Evolutionary conservation across 805 yeast species (phyloP).

Genomic region (Candida insectorum): DNA sequence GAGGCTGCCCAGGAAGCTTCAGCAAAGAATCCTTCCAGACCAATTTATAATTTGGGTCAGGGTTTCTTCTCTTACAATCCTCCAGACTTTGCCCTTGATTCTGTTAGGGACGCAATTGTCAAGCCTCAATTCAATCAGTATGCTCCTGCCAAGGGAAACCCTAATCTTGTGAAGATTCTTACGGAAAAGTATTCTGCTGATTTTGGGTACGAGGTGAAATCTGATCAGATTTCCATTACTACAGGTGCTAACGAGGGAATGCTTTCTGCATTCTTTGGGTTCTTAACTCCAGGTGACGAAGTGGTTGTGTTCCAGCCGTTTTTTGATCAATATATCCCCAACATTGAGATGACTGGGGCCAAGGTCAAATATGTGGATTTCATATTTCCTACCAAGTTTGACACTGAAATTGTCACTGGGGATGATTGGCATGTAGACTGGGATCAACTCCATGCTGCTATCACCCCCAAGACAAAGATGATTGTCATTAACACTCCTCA

Average conservation of each 20-base stretch:
- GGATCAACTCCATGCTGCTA: constrained; percentile 67
- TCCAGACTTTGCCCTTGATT: constrained; percentile 85
- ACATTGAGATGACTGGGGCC: constrained; percentile 92
- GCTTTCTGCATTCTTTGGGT: constrained; percentile 78
- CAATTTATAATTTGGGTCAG: constrained; percentile 88
- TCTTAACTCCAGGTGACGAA: constrained; percentile 85
- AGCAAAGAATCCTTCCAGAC: constrained; percentile 57
- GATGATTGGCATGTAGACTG: constrained; percentile 86
- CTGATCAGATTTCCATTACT: constrained; percentile 71
- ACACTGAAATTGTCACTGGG: constrained; percentile 63
- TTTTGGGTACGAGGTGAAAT: constrained; percentile 54
- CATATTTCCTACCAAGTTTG: constrained; percentile 75
- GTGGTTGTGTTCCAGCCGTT: constrained; percentile 96
- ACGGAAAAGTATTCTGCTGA: constrained; percentile 68
- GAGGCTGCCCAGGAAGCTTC: constrained; percentile 90
- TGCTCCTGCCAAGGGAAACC: constrained; percentile 87
- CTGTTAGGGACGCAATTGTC: constrained; percentile 73
- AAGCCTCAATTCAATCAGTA: constrained; percentile 83
- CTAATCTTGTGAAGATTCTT: constrained; percentile 66
- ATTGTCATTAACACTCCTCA: constrained; percentile 92
- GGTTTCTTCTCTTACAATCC: constrained; percentile 97
- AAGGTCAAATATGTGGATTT: constrained; percentile 83
- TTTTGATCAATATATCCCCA: constrained; percentile 94
- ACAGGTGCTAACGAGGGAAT: constrained; percentile 99
- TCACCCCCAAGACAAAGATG: constrained; percentile 75